Evolutionary conservation across 139 green algal species (phyloP).

Genomic region (Closterium sp.): DNA sequence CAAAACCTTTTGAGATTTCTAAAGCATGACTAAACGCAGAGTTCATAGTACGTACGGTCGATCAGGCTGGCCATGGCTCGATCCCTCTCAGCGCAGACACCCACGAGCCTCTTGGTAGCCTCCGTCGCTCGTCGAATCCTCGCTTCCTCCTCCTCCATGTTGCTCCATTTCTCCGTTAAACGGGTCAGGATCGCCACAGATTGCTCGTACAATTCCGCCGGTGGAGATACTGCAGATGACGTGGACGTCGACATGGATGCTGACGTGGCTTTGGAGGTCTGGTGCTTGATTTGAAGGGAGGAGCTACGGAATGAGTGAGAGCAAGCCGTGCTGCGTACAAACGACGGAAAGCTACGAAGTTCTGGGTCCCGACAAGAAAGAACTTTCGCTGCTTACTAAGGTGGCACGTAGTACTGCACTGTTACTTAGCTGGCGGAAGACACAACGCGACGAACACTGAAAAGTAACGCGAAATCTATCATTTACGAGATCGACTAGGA

Average conservation of each 20-base stretch:
- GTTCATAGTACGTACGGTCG: not conserved
- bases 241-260: not conserved
- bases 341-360: no score
- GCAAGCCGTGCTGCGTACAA: no score
- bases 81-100: not conserved
- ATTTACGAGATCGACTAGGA: no score
- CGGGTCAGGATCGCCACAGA: not conserved
- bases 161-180: not conserved
- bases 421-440: no score
- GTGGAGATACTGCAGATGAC: not conserved
- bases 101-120: not conserved
- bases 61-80: not conserved
- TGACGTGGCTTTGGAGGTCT: not conserved
- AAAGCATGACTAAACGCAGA: not conserved
- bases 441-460: no score
- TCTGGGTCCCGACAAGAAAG: no score
- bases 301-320: no score
- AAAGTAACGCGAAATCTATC: no score
- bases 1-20: not conserved
- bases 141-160: not conserved
- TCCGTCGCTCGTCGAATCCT: not conserved
- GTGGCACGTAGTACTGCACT: no score
- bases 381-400: no score
- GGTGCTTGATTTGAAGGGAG: no score
- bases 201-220: not conserved